Evolutionary conservation across 495 filamentous ascomycete genomes (phyloP).

Genomic region (Xylaria castorea): DNA sequence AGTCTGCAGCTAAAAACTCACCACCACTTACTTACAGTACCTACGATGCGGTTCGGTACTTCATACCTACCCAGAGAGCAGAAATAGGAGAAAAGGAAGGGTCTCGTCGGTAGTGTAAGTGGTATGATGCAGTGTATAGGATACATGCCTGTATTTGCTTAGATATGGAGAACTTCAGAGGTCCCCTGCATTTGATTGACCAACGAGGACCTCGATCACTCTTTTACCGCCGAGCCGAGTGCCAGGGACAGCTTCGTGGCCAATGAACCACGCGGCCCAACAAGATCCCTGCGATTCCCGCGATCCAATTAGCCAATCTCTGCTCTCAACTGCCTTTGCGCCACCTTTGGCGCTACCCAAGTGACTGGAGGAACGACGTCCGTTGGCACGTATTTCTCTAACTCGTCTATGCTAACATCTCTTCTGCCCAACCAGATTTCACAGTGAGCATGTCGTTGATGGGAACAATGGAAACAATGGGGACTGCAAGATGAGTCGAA

Average conservation of each 20-base stretch:
- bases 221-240: conserved; percentile 31
- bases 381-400: conserved; percentile 26
- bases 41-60: not conserved
- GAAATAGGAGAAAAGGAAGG: not conserved
- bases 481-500: conserved; percentile 22
- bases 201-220: conserved; percentile 27
- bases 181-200: conserved; percentile 21
- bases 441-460: conserved; percentile 22
- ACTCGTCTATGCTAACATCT: conserved; percentile 21
- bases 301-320: conserved; percentile 23
- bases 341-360: conserved; percentile 28
- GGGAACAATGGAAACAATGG: conserved; percentile 17
- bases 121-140: conserved; percentile 13
- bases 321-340: conserved; percentile 11
- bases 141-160: not conserved
- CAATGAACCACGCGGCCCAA: conserved; percentile 26
- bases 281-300: conserved; percentile 22
- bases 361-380: conserved; percentile 26
- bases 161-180: conserved; percentile 8
- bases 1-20: conserved; percentile 3
- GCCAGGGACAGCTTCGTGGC: conserved; percentile 23
- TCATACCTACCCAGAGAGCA: conserved; percentile 4
- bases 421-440: conserved; percentile 22
- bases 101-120: not conserved
- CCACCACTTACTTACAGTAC: not conserved